Evolutionary conservation across 2,329 filamentous ascomycete species (phyloP).

Genomic region (Fusarium sp.): DNA sequence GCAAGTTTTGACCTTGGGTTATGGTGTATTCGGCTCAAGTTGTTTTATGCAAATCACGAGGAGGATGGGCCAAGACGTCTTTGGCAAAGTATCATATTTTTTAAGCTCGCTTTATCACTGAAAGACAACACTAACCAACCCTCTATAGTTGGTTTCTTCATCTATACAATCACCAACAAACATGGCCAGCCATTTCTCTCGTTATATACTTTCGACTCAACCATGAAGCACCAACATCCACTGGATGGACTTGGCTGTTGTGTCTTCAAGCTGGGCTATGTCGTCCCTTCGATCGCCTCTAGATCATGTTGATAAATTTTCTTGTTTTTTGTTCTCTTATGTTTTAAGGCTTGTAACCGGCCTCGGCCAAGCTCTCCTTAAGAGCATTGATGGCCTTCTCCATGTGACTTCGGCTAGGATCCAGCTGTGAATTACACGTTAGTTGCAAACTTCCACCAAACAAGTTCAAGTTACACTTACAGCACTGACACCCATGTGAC

Average conservation of each 20-base stretch:
- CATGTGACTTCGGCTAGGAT: constrained; percentile 82
- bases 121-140: constrained; percentile 17
- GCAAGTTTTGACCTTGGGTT: neutral
- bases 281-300: neutral
- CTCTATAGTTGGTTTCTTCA: constrained; percentile 16
- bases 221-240: neutral
- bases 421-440: constrained; percentile 61
- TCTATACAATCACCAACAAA: constrained; percentile 24
- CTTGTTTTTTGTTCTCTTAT: neutral
- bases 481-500: constrained; percentile 96
- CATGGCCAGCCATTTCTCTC: constrained; percentile 26
- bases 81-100: constrained; percentile 16
- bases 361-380: constrained; percentile 78
- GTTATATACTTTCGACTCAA: constrained; percentile 14
- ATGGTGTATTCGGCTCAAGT: neutral
- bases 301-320: neutral
- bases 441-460: constrained; percentile 25
- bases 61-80: constrained; percentile 11
- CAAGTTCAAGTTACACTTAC: constrained; percentile 57
- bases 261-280: neutral
- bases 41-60: neutral
- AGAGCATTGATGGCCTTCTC: constrained; percentile 85
- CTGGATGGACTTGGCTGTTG: neutral
- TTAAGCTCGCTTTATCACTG: constrained; percentile 30
- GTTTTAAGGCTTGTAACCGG: constrained; percentile 66